phyloP scores from a whole-genome alignment of 1,139 yeast species.

The Saccharomyces hybrid region DNA sequence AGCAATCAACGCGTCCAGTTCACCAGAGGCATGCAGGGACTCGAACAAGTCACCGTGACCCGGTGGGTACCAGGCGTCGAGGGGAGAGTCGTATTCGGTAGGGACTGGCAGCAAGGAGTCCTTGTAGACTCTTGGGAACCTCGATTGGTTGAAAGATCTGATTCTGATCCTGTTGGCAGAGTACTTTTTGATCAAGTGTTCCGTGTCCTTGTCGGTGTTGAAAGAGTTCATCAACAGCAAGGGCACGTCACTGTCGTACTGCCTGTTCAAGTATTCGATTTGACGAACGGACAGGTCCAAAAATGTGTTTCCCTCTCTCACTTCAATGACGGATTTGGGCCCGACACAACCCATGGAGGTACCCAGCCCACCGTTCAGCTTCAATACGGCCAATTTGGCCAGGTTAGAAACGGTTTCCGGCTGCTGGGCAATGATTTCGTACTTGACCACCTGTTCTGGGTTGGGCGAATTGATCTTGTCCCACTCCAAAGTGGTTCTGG shows the following conservation, averaged over 20 bases:
- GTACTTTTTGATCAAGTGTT: conserved; percentile 89
- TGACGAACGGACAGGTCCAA: conserved; percentile 93
- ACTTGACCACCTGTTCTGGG: conserved; percentile 81
- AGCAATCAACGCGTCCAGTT: conserved; percentile 78
- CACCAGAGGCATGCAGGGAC: conserved; percentile 81
- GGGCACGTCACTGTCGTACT: conserved; percentile 88
- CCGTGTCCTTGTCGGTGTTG: conserved; percentile 95
- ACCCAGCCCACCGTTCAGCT: conserved; percentile 96
- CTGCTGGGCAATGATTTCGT: conserved; percentile 40
- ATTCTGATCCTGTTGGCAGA: conserved; percentile 94
- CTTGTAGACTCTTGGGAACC: conserved; percentile 90
- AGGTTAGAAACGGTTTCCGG: conserved; percentile 43
- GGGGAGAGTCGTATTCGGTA: conserved; percentile 58
- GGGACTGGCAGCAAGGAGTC: conserved; percentile 96
- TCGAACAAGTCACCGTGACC: conserved; percentile 98
- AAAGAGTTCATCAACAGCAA: conserved; percentile 95
- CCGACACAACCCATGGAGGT: conserved; percentile 99
- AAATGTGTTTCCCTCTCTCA: conserved; percentile 95
- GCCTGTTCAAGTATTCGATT: conserved; percentile 89
- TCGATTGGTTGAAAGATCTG: conserved; percentile 92
- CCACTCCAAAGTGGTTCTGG: conserved; percentile 73
- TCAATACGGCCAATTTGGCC: conserved; percentile 84
- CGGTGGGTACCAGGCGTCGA: conserved; percentile 95
- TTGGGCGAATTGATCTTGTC: conserved; percentile 88
- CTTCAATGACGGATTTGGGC: conserved; percentile 96